Conservation (phyloP, 805 yeast species). For the Nakazawaea siamensis region DNA sequence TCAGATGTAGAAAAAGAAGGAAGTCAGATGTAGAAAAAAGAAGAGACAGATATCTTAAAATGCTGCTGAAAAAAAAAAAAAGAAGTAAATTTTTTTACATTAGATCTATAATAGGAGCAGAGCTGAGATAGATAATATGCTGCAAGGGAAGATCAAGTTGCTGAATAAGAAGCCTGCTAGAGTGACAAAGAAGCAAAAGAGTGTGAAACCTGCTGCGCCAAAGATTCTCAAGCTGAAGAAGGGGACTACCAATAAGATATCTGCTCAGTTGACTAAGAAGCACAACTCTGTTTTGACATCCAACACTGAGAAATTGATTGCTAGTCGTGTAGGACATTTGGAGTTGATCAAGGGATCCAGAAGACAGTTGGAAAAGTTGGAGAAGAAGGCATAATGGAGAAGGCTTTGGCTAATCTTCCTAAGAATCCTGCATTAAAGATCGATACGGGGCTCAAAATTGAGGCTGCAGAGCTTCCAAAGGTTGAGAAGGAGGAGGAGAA, state of each 20-base stretch:
- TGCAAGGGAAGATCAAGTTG: slow-evolving; percentile 65
- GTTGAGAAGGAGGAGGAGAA: too few relatives aligned
- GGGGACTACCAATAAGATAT: slow-evolving; percentile 25
- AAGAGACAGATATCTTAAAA: too few relatives aligned
- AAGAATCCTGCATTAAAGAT: slow-evolving; percentile 13
- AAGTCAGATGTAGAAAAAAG: too few relatives aligned
- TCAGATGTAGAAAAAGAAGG: too few relatives aligned
- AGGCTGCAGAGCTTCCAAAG: neutral
- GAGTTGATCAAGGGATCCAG: slow-evolving; percentile 88
- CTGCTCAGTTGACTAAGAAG: slow-evolving; percentile 47
- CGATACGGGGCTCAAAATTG: neutral
- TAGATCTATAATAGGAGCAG: too few relatives aligned
- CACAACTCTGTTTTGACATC: slow-evolving; percentile 45
- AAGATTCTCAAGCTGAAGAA: slow-evolving; percentile 62
- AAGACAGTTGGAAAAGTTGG: slow-evolving; percentile 64
- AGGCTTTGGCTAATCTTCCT: too few relatives aligned
- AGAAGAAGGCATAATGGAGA: too few relatives aligned
- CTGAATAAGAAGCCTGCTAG: slow-evolving; percentile 40
- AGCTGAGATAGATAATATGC: too few relatives aligned
- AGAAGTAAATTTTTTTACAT: too few relatives aligned
- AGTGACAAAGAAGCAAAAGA: slow-evolving; percentile 57
- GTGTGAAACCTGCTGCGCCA: slow-evolving; percentile 69
- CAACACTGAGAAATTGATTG: slow-evolving; percentile 76
- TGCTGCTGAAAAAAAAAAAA: too few relatives aligned
- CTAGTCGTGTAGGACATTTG: slow-evolving; percentile 89